Evolutionary conservation across 1,139 yeast species (phyloP), one percentile per base, ranked within the genome.

Genomic region (Hansenula sp.): DNA sequence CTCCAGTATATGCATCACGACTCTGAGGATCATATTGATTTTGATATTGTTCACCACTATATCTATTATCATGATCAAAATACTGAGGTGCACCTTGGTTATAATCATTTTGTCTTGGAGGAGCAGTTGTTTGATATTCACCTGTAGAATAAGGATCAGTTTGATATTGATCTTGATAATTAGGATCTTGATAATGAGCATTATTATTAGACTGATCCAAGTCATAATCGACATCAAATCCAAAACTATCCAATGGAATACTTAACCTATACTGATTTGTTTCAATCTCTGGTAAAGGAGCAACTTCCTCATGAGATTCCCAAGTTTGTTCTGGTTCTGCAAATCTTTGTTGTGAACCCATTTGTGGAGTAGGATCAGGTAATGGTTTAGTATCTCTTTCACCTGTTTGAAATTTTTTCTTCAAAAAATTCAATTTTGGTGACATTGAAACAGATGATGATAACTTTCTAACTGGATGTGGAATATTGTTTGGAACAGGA

Each of bases 231-330:
- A 43, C 43, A 27, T 39, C 50, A 28, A 51, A 41, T 1, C 48
- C 53, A 38, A 55, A 50, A 14, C 42, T 39, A 10, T 53, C 57
- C 7, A 55, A 36, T 0, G 57, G 57, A 10, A 55, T 53, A 18
- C 58, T 53, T 21, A 55, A 34, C 26, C 58, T 48, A 36, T 52
- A 55, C 32, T 53, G 56, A 32, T 53, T 50, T 7, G 52, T 47
- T 39, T 55, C 56, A 36, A 55, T 48, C 32, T 54, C 54, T 12
- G 59, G 59, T 11, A 55, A 30, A 7, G 34, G 32, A 6, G 38
- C 45, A 21, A 41, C 38, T 8, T 34, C 36, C 25, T 37, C 43
- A 11, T 24, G 29, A 12, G 45, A 40, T 13, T 47, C 54, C 18
- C 32, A 32, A 3, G 2, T 17, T 4, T 24, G 3, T 33, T 27